A percentile compares a stretch with the other conserved stretches of the same genome.
These are phyloP conservation scores for Pseudonectria foliicola DNA, from an alignment of 2,329 filamentous ascomycete genomes.

Conservation along the genomic window DNA sequence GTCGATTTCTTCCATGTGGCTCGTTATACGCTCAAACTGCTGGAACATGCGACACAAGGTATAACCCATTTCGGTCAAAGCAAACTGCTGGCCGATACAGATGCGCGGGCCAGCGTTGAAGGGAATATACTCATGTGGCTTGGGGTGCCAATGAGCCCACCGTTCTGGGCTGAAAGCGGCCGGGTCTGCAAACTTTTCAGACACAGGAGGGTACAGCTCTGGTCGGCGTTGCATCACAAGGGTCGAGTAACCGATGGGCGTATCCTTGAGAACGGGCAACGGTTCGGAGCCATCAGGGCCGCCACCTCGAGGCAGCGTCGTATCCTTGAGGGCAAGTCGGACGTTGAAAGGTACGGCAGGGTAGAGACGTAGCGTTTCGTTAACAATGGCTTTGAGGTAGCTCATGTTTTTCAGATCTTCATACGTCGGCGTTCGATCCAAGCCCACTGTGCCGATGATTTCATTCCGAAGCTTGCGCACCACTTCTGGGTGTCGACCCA, in stretches of 20 bases:
- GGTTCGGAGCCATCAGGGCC: constrained; percentile 56
- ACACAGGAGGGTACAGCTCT: constrained; percentile 51
- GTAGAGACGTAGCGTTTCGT: constrained; percentile 72
- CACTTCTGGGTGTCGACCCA: constrained; percentile 61
- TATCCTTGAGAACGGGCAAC: constrained; percentile 59
- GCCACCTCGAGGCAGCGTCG: constrained; percentile 65
- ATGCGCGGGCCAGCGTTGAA: constrained; percentile 70
- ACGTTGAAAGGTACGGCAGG: constrained; percentile 76
- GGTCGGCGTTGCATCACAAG: constrained; percentile 65
- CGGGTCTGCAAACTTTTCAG: constrained; percentile 38
- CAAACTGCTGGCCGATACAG: constrained; percentile 76
- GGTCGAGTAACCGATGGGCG: constrained; percentile 58
- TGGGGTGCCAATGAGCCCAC: constrained; percentile 57
- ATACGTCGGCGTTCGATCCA: constrained; percentile 59
- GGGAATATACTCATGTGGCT: constrained; percentile 65
- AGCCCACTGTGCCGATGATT: constrained; percentile 61
- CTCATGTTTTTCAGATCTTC: constrained; percentile 81
- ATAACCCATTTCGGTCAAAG: constrained; percentile 69
- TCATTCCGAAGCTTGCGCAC: constrained; percentile 65
- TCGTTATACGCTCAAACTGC: constrained; percentile 57
- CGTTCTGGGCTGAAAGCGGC: constrained; percentile 57
- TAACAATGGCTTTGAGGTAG: constrained; percentile 66
- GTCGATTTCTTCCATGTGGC: constrained; percentile 48
- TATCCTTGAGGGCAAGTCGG: constrained; percentile 63
- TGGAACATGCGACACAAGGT: constrained; percentile 67